Evolutionary conservation across 352 stramenopile species (phyloP), one percentile per base, ranked within the genome.

Genomic region (Pythium inflatum): DNA sequence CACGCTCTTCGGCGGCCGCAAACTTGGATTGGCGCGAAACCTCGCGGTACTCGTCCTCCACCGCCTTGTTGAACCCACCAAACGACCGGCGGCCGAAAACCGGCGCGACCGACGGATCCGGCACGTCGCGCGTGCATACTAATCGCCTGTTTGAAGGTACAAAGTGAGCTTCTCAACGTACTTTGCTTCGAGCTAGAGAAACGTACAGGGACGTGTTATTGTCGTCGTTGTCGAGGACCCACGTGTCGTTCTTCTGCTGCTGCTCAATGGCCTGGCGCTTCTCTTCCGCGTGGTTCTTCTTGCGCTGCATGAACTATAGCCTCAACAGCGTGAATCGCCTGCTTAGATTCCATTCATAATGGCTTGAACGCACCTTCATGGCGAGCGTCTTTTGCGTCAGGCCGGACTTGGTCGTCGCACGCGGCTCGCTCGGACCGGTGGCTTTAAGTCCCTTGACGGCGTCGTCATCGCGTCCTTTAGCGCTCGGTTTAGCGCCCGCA

Each of bases 321-420:
- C 4, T 3, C 1, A 30, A 43, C 36, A 43, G 16, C 36, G 16
- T 43, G 9, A 43, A 16, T n/a, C n/a, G n/a, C n/a, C n/a, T n/a
- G n/a, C n/a, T n/a, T n/a, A n/a, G n/a, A n/a, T n/a, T n/a, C n/a
- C 2, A 53, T 18, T n/a, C 24, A 43, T 24, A 1, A 63, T 30
- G 46, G 50, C 18, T 12, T 16, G 30, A 22, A 14, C 41, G 40
- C 22, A 85, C 81, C 82, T 95, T 95, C 87, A 95, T 95, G 20
- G 87, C 87, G 38, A 95, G 74, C 40, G 87, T 95, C 71, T 95
- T 95, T 68, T 92, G 83, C 34, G 87, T 92, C 28, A 95, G 75
- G 57, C 70, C 59, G 0, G 79, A 68, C 60, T 87, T 87, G 69
- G 79, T 71, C 28, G 77, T 82, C 40, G 77, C 12, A 13, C 75